phyloP scores from a whole-genome alignment of 805 yeast species.

The Ogataea glucozyma region DNA sequence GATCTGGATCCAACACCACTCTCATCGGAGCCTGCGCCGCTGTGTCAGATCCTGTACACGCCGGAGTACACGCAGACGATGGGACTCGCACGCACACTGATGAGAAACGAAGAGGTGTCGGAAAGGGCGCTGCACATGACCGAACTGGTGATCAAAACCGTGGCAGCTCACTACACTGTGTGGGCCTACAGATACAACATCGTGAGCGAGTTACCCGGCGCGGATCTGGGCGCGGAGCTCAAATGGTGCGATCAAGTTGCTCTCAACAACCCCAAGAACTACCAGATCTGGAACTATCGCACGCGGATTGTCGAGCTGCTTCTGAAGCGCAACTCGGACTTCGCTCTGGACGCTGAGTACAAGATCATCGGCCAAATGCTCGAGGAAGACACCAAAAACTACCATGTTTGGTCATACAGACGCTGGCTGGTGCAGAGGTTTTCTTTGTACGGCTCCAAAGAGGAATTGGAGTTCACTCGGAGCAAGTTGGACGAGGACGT shows the following conservation, averaged over 20 bases:
- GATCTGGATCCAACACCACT: constrained; percentile 17
- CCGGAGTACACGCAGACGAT: constrained; percentile 66
- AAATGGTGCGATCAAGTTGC: constrained; percentile 81
- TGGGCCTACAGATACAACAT: constrained; percentile 75
- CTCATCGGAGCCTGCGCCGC: constrained; percentile 16
- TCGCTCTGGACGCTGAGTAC: constrained; percentile 55
- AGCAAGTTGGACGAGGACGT: constrained; percentile 59
- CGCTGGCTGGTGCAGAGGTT: constrained; percentile 76
- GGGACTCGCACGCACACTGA: constrained; percentile 61
- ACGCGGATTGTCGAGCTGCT: constrained; percentile 54
- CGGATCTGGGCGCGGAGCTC: constrained; percentile 53
- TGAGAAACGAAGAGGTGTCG: constrained; percentile 60
- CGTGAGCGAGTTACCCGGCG: constrained; percentile 38
- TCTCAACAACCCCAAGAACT: constrained; percentile 78
- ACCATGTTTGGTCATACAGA: constrained; percentile 94
- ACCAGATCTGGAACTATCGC: constrained; percentile 96
- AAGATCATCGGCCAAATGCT: constrained; percentile 69
- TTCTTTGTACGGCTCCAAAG: constrained; percentile 41
- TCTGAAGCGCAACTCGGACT: constrained; percentile 22
- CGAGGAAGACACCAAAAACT: constrained; percentile 81
- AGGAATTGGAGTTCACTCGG: constrained; percentile 55
- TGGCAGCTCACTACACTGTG: constrained; percentile 89
- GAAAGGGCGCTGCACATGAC: constrained; percentile 74
- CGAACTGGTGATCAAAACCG: constrained; percentile 56
- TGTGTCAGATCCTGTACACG: constrained; percentile 69